phyloP scores from a whole-genome alignment of 768 basidiomycete genomes.

The Tricholoma terreum region DNA sequence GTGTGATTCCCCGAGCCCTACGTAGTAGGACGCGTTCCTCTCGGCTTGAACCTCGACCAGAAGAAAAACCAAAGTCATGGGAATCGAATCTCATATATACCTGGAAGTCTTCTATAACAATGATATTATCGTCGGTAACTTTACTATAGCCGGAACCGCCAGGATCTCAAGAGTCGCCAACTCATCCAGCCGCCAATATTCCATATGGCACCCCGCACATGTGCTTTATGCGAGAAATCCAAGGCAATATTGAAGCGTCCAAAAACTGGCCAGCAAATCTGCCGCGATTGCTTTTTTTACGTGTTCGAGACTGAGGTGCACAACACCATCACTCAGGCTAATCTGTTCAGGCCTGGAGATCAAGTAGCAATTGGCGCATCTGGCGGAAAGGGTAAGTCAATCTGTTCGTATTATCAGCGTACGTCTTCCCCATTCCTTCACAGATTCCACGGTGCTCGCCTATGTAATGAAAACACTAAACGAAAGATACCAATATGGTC shows the following conservation, averaged over 20 bases:
- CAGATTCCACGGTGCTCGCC: constrained; percentile 97
- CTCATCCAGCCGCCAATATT: too few relatives aligned
- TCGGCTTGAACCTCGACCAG: too few relatives aligned
- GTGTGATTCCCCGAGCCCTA: too few relatives aligned
- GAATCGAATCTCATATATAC: too few relatives aligned
- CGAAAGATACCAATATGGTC: constrained; percentile 88
- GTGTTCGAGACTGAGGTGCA: constrained; percentile 99
- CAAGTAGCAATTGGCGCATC: constrained; percentile 96
- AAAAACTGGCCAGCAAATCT: constrained; percentile 97
- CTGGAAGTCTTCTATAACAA: too few relatives aligned
- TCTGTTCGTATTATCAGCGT: neutral
- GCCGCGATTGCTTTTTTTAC: constrained; percentile 92
- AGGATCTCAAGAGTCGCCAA: neutral
- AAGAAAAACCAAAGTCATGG: too few relatives aligned
- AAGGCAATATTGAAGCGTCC: constrained; percentile 91
- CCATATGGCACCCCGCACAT: constrained; percentile 75
- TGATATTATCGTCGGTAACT: neutral
- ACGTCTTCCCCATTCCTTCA: neutral
- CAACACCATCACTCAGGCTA: constrained; percentile 83
- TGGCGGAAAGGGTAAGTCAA: constrained; percentile 85
- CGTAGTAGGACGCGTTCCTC: too few relatives aligned
- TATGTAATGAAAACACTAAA: constrained; percentile 96
- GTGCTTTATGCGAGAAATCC: constrained; percentile 70
- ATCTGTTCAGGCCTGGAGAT: constrained; percentile 86
- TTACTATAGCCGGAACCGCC: neutral